A percentile compares a stretch with the other conserved stretches of the same genome.
Conservation (phyloP, 345 rosid species). For the Aquilaria sinensis region DNA sequence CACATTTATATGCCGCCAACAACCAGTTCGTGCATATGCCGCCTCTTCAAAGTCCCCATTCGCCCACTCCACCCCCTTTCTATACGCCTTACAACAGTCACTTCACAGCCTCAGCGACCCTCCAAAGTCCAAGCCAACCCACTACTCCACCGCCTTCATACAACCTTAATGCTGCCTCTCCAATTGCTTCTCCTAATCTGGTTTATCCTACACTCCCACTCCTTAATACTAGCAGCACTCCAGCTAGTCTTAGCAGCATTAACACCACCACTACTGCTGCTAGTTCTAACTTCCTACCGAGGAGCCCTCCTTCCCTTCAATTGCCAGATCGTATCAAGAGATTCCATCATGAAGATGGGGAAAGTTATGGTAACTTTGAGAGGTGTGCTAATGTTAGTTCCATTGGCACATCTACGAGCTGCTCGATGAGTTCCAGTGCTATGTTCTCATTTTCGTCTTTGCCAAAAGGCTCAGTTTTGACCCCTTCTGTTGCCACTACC, state of each 20-base stretch:
- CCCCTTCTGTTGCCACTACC: slow-evolving; percentile 20
- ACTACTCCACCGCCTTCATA: slow-evolving; percentile 15
- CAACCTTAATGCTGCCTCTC: slow-evolving; percentile 26
- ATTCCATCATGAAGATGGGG: neutral
- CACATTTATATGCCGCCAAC: too few relatives aligned
- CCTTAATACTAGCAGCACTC: slow-evolving; percentile 17
- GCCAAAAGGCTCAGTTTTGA: slow-evolving; percentile 17
- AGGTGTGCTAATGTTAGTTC: neutral
- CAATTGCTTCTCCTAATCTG: slow-evolving; percentile 29
- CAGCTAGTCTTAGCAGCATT: slow-evolving; percentile 5
- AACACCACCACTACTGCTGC: neutral
- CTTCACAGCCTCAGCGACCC: neutral
- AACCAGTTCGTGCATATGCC: neutral
- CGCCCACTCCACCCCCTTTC: neutral
- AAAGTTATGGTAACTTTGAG: neutral
- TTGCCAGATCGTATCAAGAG: slow-evolving; percentile 35
- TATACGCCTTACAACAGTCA: neutral
- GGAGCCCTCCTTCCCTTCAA: slow-evolving; percentile 46
- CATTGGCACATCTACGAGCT: neutral
- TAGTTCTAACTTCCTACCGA: slow-evolving; percentile 25
- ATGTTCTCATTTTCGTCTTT: slow-evolving; percentile 29
- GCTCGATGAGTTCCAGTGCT: slow-evolving; percentile 4
- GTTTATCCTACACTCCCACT: slow-evolving; percentile 39
- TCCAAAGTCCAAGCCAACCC: neutral
- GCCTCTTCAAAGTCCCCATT: neutral